Base-by-base conservation (phyloP, 371 early-diverging fungal genomes). In the Chytridiales sp. region DNA sequence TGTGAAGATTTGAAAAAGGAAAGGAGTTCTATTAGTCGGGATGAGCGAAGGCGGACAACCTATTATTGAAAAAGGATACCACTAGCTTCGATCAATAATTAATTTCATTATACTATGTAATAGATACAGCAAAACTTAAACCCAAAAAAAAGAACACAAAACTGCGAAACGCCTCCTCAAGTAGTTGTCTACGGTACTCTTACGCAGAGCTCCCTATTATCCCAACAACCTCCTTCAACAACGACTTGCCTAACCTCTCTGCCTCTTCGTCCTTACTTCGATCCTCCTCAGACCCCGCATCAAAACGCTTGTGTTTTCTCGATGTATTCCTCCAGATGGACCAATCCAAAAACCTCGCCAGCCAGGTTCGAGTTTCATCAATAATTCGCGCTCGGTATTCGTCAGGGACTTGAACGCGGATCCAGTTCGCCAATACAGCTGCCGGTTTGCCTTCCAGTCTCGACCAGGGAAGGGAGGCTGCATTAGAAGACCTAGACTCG, bases 271-370 rank as follows among this genome's bases (percentile, higher is more conserved):
- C 26, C 6, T 8, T 29, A n/a, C n/a, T n/a, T n/a, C n/a, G n/a
- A 55, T 55, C 56, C 9, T 6, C 5, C 27, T 42, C 53, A 32
- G 40, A 34, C 9, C 35, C 29, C 21, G 34, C 3, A 22, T 44
- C 47, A 19, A 43, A 6, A 11, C 22, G n/a, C 15, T 41, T 31
- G 29, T 30, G 15, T 27, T 49, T 49, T 32, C 49, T 8, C 6
- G 39, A 19, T 17, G 62, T 55, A 30, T 60, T 41, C 35, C 39
- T 47, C 70, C 65, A 66, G 31, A 74, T 48, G 47, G 54, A 53
- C 69, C 69, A 74, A 38, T 68, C 63, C 47, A 74, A 36, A 42
- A 70, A 74, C 54, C 29, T 34, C 6, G 43, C 50, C 30, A 70
- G 27, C 74, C 68, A 67, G 17, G 3, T 42, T 4, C 67, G 47